Evolutionary conservation across 306 rosid genomes (phyloP), one percentile per base, ranked within the genome.

Genomic region (Mimosa pudica): DNA sequence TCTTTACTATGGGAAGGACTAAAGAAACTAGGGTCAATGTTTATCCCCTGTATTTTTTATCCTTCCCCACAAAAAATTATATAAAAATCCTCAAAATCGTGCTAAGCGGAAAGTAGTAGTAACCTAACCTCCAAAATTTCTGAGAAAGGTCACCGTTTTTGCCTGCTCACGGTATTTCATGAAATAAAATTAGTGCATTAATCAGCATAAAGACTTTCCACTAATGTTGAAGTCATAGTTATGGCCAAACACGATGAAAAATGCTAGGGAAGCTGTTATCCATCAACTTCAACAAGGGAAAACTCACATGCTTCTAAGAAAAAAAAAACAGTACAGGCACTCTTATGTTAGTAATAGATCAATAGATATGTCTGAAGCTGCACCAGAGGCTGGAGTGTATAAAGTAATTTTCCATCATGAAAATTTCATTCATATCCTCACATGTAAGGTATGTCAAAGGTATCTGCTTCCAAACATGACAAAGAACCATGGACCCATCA

Each of bases 51-150:
- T 10, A 4, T 60, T 48, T 48, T 6, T 60, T 20, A 48, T 38
- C 55, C 1, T 41, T 41, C 32, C 49, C n/a, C 55, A 12, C 55
- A 49, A 6, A 16, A 41, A 14, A 57, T 4, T 51, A 51, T 12
- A 51, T 14, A 11, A 51, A 17, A 48, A 11, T 49, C 7, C 36
- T 60, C n/a, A 7, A 10, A 36, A 55, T 42, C n/a, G 10, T 36
- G 24, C 4, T 6, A 35, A 18, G 18, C 20, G 10, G 2, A 45
- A 70, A 70, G 74, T 20, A 18, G 2, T 20, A 30, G 41, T 10
- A 46, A 38, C 38, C 74, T 70, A 14, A 90, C 98, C 98, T 94
- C 98, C 98, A 92, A 82, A 94, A 94, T 68, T 92, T 92, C 85
- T 87, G 90, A 78, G 90, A 86, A n/a, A 94, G 90, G 72, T 94